Evolutionary conservation across 768 basidiomycete genomes (phyloP), one percentile per base, ranked within the genome.

Genomic region (Agaricus subrufescens): DNA sequence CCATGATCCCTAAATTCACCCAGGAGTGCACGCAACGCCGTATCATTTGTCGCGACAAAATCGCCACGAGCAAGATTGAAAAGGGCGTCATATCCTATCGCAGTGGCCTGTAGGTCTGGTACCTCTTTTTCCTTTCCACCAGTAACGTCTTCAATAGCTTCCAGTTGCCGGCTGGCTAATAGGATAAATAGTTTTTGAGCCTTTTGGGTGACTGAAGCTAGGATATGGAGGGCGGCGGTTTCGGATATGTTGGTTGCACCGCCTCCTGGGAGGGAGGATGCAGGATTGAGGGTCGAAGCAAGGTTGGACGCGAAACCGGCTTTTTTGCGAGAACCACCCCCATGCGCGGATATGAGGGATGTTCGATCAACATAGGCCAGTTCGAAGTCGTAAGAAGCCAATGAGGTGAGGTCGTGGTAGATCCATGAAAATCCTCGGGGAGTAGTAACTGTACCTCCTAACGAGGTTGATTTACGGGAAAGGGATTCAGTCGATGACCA

Each of bases 1-100:
- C 83, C 84, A 61, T 99, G 97, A 68, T 98, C 97, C 63, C 83
- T 81, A 69, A 95, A 98, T 70, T 98, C 97, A 11, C 86, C 86
- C 50, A 98, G 72, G 34, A 96, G 75, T 8, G 91, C 81, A 43
- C 89, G 79, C 64, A 96, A 75, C 38, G 93, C 84, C 3, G 87
- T 89, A 62, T 95, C 94, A 67, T 85, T 94, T 40, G 89, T 87
- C 9, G 95, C 94, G 47, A 98, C 83, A 62, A 98, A 96, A 46
- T 89, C 79, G 47, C 91, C 89, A 52, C 88, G 74, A 8, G 92
- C 91, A 14, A 81, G 70, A 54, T 78, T 82, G 70, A 92, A 94
- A 12, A 94, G 69, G 7, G 79, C 77, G 58, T 87, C 83, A 60
- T 87, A 86, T 26, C 75, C 76, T 57, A 85, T 76, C 49, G 84